A percentile compares a stretch with the other conserved stretches of the same genome.
Conservation (phyloP, 2,329 filamentous ascomycete species). For the Fusarium mangiferae region DNA sequence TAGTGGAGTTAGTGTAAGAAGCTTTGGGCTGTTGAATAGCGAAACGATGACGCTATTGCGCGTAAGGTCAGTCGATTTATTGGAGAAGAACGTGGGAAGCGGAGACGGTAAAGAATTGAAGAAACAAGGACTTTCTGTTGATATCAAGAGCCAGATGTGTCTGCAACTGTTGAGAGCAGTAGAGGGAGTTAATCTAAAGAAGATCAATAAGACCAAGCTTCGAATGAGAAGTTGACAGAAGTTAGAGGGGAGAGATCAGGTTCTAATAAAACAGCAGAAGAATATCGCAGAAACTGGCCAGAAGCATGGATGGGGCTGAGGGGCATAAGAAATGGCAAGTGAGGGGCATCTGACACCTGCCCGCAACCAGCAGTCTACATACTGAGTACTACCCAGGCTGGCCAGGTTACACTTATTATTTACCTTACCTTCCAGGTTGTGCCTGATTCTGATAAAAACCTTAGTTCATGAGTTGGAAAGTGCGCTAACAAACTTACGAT, state of each 20-base stretch:
- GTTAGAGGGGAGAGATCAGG: constrained; percentile 3
- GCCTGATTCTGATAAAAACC: constrained; percentile 13
- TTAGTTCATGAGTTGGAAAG: constrained; percentile 9
- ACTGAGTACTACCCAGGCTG: not conserved
- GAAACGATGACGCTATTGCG: constrained; percentile 45
- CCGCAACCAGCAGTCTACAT: constrained; percentile 11
- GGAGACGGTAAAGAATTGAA: constrained; percentile 22
- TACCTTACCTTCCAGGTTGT: constrained; percentile 7
- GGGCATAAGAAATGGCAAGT: constrained; percentile 21
- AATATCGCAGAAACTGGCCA: constrained; percentile 24
- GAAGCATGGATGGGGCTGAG: constrained; percentile 20
- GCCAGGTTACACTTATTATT: not conserved
- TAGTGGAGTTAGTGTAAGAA: constrained; percentile 43
- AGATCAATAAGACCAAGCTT: not conserved
- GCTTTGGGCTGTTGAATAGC: constrained; percentile 38
- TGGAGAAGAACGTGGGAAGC: constrained; percentile 35
- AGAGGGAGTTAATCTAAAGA: not conserved
- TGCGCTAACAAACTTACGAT: constrained; percentile 9
- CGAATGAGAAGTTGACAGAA: not conserved
- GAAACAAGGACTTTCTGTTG: constrained; percentile 17
- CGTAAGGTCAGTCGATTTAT: constrained; percentile 43
- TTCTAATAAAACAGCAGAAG: constrained; percentile 10
- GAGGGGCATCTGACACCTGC: constrained; percentile 29
- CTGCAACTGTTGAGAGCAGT: not conserved
- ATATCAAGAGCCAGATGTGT: constrained; percentile 1